A percentile compares a stretch with the other conserved stretches of the same genome.
phyloP scores from a whole-genome alignment of 1,284 basidiomycete genomes.

The Melanopsichium pennsylvanicum region DNA sequence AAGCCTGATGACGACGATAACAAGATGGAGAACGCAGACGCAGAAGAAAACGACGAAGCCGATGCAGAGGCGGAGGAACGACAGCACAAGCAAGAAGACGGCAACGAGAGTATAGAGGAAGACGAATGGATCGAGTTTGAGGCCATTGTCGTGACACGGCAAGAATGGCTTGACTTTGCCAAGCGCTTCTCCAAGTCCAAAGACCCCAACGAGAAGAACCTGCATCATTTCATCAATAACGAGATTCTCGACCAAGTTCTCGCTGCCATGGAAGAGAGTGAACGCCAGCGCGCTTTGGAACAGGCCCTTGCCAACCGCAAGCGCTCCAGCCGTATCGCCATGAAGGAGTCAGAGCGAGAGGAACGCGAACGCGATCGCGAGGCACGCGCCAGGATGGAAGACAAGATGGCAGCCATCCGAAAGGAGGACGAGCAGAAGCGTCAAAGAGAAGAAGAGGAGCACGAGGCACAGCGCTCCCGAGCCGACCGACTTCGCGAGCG shows the following conservation, averaged over 20 bases:
- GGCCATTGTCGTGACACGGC: slow-evolving; percentile 77
- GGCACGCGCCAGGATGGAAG: slow-evolving; percentile 66
- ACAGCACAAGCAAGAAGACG: slow-evolving; percentile 55
- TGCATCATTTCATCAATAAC: slow-evolving; percentile 75
- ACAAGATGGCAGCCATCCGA: slow-evolving; percentile 67
- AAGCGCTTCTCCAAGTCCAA: slow-evolving; percentile 77
- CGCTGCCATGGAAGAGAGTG: slow-evolving; percentile 67
- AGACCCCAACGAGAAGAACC: slow-evolving; percentile 79
- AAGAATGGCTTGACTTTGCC: slow-evolving; percentile 74
- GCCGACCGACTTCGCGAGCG: slow-evolving; percentile 67
- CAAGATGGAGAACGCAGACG: slow-evolving; percentile 28
- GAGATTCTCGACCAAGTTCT: slow-evolving; percentile 75
- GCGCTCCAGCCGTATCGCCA: slow-evolving; percentile 81
- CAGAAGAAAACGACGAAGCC: slow-evolving; percentile 54
- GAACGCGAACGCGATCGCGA: slow-evolving; percentile 67
- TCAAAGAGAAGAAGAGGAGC: slow-evolving; percentile 67
- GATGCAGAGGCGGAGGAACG: slow-evolving; percentile 12
- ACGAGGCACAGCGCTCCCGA: slow-evolving; percentile 67
- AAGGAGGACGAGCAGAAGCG: slow-evolving; percentile 72
- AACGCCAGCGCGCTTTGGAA: slow-evolving; percentile 71
- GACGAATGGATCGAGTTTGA: slow-evolving; percentile 64
- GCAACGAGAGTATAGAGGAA: slow-evolving; percentile 48
- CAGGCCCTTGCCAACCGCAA: slow-evolving; percentile 77
- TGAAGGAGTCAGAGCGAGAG: slow-evolving; percentile 72
- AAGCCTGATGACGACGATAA: slow-evolving; percentile 3